Evolutionary conservation across 2,329 filamentous ascomycete genomes (phyloP), one percentile per base, ranked within the genome.

Genomic region (Penicillium sp.): DNA sequence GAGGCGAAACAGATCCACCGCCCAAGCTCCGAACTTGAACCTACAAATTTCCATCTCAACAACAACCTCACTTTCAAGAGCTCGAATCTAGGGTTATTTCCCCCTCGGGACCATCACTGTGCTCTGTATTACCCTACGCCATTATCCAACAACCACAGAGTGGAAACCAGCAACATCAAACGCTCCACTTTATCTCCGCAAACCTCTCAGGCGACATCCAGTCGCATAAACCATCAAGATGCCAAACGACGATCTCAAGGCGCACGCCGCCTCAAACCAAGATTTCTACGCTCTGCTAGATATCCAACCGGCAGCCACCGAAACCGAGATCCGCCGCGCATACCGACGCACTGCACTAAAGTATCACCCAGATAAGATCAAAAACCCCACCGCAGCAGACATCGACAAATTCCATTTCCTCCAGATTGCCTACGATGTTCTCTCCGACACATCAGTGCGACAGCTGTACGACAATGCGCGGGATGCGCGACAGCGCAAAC

Each of bases 361-460:
- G 70, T 91, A 93, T 79, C 93, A 97, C 74, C 93, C 93, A 1
- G 93, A 97, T 82, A 96, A 97, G 78, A 87, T 93, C 55, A 85
- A 87, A 62, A 86, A 84, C 52, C 79, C 82, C 38, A 91, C 89
- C 4, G 75, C 78, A 6, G 77, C 78, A 67, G 91, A 94, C 65
- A 82, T 90, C 46, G 87, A 88, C 56, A 90, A 89, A 69, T 97
- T 95, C 80, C 90, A 96, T 74, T 81, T 89, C 1, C 86, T 96
- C 57, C 89, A 92, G 70, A 89, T 89, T 61, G 93, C 91, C n/a
- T 86, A 91, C 71, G 91, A 95, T 75, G 85, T 97, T 2, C 84
- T 97, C 3, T 84, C 86, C 29, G 88, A 92, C 62, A 77, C 85
- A 0, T 83, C 82, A 15, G 84, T 91, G 38, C 89, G 91, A 58